A percentile compares a stretch with the other conserved stretches of the same genome.
Evolutionary conservation across 139 green algal genomes (phyloP).

Genomic region (Deuterostichococcus epilithicus): DNA sequence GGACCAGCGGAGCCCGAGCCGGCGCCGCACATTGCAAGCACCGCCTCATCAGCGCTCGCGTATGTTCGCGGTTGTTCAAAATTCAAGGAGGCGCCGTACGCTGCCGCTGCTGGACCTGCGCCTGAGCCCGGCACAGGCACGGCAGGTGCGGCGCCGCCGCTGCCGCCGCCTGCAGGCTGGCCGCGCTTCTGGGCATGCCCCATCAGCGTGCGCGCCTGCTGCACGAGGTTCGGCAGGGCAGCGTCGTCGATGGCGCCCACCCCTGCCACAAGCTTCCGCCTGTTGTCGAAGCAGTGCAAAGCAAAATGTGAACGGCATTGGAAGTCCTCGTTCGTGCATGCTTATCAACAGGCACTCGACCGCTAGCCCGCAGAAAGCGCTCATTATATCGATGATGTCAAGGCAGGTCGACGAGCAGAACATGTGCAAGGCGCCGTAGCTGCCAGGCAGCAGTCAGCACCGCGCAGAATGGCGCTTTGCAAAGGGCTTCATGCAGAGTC

Average conservation of each 20-base stretch:
- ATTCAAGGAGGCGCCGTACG: slow-evolving; percentile 3
- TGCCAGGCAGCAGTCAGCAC: background rate
- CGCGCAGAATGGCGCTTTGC: background rate
- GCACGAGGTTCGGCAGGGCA: background rate
- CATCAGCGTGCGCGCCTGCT: background rate
- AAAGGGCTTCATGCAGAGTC: background rate
- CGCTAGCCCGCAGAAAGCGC: no score
- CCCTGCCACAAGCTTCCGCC: background rate
- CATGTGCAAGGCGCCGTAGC: background rate
- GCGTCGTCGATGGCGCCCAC: background rate
- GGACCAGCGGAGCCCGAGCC: background rate
- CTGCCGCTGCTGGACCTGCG: background rate
- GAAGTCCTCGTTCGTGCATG: no score
- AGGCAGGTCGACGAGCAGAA: background rate
- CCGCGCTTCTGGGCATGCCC: background rate
- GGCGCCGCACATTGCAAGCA: slow-evolving; percentile 6
- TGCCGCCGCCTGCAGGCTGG: no score
- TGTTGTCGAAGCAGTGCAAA: no score
- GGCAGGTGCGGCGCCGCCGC: background rate
- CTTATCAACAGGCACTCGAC: no score
- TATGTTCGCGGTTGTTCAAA: background rate
- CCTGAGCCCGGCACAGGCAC: background rate
- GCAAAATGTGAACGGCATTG: no score
- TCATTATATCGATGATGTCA: no score
- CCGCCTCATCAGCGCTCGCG: slow-evolving; percentile 3